A percentile compares a stretch with the other conserved stretches of the same genome.
Conservation (phyloP, 1,284 basidiomycete genomes). For the Ustilago loliicola region DNA sequence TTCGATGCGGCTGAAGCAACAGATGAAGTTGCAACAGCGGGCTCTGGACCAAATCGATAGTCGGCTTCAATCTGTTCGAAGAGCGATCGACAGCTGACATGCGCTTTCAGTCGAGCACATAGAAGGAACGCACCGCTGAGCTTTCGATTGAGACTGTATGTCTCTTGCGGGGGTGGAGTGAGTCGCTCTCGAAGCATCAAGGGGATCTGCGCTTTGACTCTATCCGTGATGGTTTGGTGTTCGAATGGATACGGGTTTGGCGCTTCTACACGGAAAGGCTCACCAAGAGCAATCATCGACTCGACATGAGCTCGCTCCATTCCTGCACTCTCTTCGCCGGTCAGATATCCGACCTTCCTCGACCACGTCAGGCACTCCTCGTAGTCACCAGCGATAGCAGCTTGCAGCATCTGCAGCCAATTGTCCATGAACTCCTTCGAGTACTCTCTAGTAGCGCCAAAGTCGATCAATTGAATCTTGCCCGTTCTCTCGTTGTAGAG, state of each 20-base stretch:
- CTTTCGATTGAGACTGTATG: conserved; percentile 95
- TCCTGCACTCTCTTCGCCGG: conserved; percentile 86
- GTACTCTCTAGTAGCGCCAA: conserved; percentile 92
- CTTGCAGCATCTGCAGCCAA: conserved; percentile 84
- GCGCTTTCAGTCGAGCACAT: conserved; percentile 83
- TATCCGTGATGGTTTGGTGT: conserved; percentile 77
- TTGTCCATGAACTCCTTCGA: conserved; percentile 86
- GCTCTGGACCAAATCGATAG: conserved; percentile 32
- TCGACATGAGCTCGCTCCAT: conserved; percentile 91
- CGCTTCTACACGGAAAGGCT: conserved; percentile 80
- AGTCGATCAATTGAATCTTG: conserved; percentile 89
- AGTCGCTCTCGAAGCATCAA: conserved; percentile 89
- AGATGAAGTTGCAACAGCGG: background rate
- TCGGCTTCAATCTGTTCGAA: conserved; percentile 44
- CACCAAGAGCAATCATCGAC: conserved; percentile 82
- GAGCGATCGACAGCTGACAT: conserved; percentile 80
- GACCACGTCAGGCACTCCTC: conserved; percentile 82
- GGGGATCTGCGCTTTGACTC: conserved; percentile 86
- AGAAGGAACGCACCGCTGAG: conserved; percentile 92
- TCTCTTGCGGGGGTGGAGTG: conserved; percentile 92
- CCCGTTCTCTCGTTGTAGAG: conserved; percentile 78
- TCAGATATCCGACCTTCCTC: conserved; percentile 86
- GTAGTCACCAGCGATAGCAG: conserved; percentile 81
- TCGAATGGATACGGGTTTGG: conserved; percentile 80
- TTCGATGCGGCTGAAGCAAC: too few species aligned